phyloP scores from a whole-genome alignment of 306 rosid genomes.

The Glycyrrhiza uralensis region DNA sequence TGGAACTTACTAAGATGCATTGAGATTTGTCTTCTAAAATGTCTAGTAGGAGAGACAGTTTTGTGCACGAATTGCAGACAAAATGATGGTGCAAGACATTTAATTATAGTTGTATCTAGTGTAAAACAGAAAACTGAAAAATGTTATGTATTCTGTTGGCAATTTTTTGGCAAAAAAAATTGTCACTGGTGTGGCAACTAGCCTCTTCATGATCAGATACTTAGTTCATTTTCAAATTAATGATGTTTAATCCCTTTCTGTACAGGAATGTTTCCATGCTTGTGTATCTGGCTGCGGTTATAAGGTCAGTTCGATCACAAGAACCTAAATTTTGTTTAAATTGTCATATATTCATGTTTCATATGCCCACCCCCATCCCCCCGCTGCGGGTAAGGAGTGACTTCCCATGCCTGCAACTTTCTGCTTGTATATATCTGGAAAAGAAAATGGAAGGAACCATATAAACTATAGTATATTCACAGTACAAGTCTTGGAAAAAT shows the following conservation, averaged over 20 bases:
- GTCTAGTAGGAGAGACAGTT: not conserved
- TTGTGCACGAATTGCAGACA: not conserved
- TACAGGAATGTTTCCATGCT: conserved; percentile 84
- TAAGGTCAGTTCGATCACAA: conserved; percentile 59
- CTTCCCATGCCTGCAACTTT: not conserved
- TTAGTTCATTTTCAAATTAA: not conserved
- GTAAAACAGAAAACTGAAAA: no score
- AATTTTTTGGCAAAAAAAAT: not conserved
- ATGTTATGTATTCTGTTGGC: not conserved
- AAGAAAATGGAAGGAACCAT: not conserved
- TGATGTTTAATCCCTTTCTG: conserved; percentile 29
- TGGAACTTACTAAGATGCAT: not conserved
- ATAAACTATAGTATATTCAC: not conserved
- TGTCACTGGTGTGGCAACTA: no score
- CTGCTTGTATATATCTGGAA: not conserved
- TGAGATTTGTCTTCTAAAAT: not conserved
- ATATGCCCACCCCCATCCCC: not conserved
- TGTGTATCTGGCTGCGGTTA: conserved; percentile 91
- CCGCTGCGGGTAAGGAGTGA: no score
- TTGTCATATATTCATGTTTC: no score
- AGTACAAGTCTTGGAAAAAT: not conserved
- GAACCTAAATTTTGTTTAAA: not conserved
- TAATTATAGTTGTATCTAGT: no score
- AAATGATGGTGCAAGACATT: not conserved
- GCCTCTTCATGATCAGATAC: no score